phyloP scores from a whole-genome alignment of 768 basidiomycete genomes.

The Auriscalpium microsporum region DNA sequence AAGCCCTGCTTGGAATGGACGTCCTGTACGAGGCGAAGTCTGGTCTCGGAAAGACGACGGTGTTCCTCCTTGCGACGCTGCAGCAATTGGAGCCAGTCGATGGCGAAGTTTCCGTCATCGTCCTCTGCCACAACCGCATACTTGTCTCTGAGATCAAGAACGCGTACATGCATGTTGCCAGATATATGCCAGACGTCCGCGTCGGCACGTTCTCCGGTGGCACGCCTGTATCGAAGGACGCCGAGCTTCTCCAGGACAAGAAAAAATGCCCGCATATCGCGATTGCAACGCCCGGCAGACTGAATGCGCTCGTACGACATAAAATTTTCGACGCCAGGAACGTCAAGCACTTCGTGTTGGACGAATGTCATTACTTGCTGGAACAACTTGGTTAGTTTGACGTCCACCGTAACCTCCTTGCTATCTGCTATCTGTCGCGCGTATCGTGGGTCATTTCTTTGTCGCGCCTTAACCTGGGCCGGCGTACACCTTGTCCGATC shows the following conservation, averaged over 20 bases:
- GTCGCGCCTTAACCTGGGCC: constrained; percentile 30
- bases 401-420: constrained; percentile 35
- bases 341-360: constrained; percentile 98
- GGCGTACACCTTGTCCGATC: constrained; percentile 7
- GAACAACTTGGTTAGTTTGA: constrained; percentile 99
- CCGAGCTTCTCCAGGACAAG: constrained; percentile 91
- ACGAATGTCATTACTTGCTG: constrained; percentile 99
- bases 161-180: constrained; percentile 97
- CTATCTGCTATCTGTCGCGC: constrained; percentile 15
- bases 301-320: constrained; percentile 92
- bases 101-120: constrained; percentile 95
- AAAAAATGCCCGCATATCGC: constrained; percentile 97
- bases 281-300: constrained; percentile 94
- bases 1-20: constrained; percentile 98
- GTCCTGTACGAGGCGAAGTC: constrained; percentile 99
- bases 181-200: constrained; percentile 99
- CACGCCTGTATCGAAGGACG: constrained; percentile 88
- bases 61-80: constrained; percentile 94
- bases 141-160: constrained; percentile 99
- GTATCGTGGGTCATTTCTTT: constrained; percentile 19
- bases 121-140: constrained; percentile 98
- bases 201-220: constrained; percentile 98
- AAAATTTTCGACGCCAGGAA: constrained; percentile 91
- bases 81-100: constrained; percentile 98
- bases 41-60: constrained; percentile 96